phyloP scores from a whole-genome alignment of 352 stramenopile genomes.

The Peronospora farinosa region DNA sequence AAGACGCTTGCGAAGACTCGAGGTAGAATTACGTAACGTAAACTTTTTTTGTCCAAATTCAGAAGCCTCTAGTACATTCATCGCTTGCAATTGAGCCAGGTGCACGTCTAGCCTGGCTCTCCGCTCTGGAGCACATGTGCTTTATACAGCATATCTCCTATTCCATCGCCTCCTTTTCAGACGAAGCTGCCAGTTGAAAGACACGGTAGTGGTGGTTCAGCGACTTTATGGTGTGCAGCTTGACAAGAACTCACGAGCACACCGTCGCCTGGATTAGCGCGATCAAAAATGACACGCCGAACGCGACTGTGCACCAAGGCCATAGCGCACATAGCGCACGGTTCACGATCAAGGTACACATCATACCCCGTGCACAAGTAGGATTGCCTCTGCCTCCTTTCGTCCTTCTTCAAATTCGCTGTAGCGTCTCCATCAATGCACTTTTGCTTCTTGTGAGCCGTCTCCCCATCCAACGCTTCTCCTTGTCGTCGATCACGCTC shows the following conservation, averaged over 20 bases:
- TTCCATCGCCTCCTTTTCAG: slow-evolving; percentile 4
- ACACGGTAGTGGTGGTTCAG: slow-evolving; percentile 87
- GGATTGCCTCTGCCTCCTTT: slow-evolving; percentile 33
- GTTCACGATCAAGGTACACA: slow-evolving; percentile 78
- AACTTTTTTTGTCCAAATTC: not conserved
- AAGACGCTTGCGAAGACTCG: slow-evolving; percentile 35
- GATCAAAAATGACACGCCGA: slow-evolving; percentile 70
- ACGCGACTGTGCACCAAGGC: slow-evolving; percentile 82
- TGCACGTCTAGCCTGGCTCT: slow-evolving; percentile 1
- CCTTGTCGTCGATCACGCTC: slow-evolving; percentile 46
- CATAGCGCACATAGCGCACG: slow-evolving; percentile 88
- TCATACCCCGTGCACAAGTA: slow-evolving; percentile 89
- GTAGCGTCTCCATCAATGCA: slow-evolving; percentile 7
- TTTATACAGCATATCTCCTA: slow-evolving; percentile 18
- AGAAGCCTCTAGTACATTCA: slow-evolving; percentile 12
- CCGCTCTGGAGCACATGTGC: slow-evolving; percentile 6
- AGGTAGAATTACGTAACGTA: too few relatives aligned
- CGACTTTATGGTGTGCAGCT: slow-evolving; percentile 77
- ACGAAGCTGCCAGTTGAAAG: slow-evolving; percentile 41
- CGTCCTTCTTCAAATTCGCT: slow-evolving; percentile 1
- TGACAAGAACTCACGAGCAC: slow-evolving; percentile 54
- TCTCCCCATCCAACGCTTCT: slow-evolving; percentile 11
- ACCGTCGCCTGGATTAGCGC: slow-evolving; percentile 46
- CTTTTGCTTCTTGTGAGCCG: slow-evolving; percentile 36
- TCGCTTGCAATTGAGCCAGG: slow-evolving; percentile 5